These are phyloP conservation scores for Lolium multiflorum DNA, from an alignment of 176 grass and related monocot genomes.

Conservation along the genomic window DNA sequence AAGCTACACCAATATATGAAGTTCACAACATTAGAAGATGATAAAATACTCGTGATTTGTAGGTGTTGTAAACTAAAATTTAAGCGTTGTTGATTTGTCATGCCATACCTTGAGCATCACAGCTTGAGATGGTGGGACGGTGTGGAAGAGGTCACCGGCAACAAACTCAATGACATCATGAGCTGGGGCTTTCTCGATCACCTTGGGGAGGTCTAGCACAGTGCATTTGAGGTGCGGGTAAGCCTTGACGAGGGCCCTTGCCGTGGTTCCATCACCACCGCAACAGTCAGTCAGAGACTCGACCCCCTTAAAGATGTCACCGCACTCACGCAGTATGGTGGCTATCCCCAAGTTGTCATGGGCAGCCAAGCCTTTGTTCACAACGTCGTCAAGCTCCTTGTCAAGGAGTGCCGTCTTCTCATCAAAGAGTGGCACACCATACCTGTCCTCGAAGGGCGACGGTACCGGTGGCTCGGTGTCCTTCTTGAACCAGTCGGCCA, in stretches of 20 bases:
- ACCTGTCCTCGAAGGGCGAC: background rate
- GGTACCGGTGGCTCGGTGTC: background rate
- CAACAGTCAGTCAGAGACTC: background rate
- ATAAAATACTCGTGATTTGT: background rate
- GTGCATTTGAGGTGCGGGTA: background rate
- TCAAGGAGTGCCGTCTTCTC: background rate
- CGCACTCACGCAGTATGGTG: background rate
- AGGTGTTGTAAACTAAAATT: background rate
- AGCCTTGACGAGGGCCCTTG: background rate
- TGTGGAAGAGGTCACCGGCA: background rate
- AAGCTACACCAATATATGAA: background rate
- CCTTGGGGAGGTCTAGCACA: background rate
- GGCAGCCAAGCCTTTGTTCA: background rate
- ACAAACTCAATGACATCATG: background rate
- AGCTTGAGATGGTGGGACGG: background rate
- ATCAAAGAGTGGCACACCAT: background rate
- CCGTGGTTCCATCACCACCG: background rate
- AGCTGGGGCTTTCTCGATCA: background rate
- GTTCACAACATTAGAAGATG: background rate
- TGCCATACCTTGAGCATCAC: slow-evolving; percentile 20
- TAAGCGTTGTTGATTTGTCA: background rate
- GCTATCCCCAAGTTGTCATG: slow-evolving; percentile 1
- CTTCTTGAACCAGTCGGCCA: slow-evolving; percentile 15
- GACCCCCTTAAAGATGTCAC: background rate
- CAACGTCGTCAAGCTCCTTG: background rate